Evolutionary conservation across 2,329 filamentous ascomycete species (phyloP).

Genomic region (Penicillium griseofulvum): DNA sequence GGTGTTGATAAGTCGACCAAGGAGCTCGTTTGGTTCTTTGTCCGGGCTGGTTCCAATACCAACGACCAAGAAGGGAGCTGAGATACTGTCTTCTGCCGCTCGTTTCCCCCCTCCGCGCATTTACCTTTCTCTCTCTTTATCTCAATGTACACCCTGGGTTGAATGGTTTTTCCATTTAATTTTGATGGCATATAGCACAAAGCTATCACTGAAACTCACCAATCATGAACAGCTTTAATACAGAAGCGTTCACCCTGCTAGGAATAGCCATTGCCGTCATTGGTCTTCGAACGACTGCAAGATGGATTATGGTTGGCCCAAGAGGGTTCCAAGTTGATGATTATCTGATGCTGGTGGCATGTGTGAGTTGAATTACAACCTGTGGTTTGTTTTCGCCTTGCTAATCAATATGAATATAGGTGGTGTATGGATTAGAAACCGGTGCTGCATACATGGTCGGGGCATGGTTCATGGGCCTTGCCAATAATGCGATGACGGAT

Average conservation of each 20-base stretch:
- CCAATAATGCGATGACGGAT: constrained; percentile 58
- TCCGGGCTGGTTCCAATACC: constrained; percentile 23
- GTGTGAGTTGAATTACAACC: constrained; percentile 39
- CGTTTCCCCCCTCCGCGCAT: background rate
- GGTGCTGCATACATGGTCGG: constrained; percentile 51
- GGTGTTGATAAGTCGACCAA: constrained; percentile 21
- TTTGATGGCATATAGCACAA: background rate
- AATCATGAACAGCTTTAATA: constrained; percentile 36
- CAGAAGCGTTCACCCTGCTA: constrained; percentile 52
- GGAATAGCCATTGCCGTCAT: constrained; percentile 53
- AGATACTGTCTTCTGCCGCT: constrained; percentile 6
- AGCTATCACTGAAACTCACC: background rate
- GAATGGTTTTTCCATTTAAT: background rate
- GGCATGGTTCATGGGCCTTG: constrained; percentile 50
- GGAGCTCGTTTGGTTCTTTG: constrained; percentile 17
- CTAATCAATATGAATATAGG: constrained; percentile 29
- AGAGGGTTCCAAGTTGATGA: constrained; percentile 57
- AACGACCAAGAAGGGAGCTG: constrained; percentile 11
- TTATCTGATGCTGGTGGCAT: constrained; percentile 57
- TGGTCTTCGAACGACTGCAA: constrained; percentile 50
- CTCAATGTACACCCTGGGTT: constrained; percentile 10
- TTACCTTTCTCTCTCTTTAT: constrained; percentile 15
- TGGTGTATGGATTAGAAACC: constrained; percentile 53
- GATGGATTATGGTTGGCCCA: constrained; percentile 50
- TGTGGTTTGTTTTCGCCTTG: background rate